Conservation (phyloP, 164 flowering plant species). For the Sextonia rubra region DNA sequence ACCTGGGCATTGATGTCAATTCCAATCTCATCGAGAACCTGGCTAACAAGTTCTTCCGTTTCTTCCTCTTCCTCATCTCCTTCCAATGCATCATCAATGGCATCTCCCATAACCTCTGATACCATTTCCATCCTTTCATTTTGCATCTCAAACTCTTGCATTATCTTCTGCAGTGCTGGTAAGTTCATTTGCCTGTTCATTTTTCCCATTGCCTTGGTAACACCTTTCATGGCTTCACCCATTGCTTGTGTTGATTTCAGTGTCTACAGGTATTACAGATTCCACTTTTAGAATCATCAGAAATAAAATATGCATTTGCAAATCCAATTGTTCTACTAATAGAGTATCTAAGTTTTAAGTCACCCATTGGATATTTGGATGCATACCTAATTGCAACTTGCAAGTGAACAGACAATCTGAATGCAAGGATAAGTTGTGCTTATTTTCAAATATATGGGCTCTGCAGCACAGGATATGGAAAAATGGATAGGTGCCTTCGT, state of each 20-base stretch:
- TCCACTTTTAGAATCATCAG: not conserved
- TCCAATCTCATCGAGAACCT: constrained; percentile 84
- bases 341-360: too few relatives aligned
- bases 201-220: constrained; percentile 88
- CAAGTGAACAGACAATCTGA: too few relatives aligned
- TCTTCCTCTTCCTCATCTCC: constrained; percentile 83
- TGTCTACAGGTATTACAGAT: constrained; percentile 33
- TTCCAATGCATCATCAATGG: constrained; percentile 84
- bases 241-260: constrained; percentile 90
- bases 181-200: constrained; percentile 90
- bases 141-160: constrained; percentile 84
- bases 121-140: constrained; percentile 89
- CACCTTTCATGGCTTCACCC: constrained; percentile 96
- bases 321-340: too few relatives aligned
- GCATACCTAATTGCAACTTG: not conserved
- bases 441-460: too few relatives aligned
- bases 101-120: constrained; percentile 82
- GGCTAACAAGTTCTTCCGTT: constrained; percentile 42
- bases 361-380: not conserved
- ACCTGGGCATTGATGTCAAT: constrained; percentile 74
- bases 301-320: too few relatives aligned
- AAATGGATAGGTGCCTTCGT: too few relatives aligned
- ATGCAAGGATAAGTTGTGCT: too few relatives aligned
- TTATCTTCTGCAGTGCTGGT: constrained; percentile 74
- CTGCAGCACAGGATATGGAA: too few relatives aligned